Base-by-base conservation (phyloP, 2,329 filamentous ascomycete genomes). In the Cordyceps javanica region DNA sequence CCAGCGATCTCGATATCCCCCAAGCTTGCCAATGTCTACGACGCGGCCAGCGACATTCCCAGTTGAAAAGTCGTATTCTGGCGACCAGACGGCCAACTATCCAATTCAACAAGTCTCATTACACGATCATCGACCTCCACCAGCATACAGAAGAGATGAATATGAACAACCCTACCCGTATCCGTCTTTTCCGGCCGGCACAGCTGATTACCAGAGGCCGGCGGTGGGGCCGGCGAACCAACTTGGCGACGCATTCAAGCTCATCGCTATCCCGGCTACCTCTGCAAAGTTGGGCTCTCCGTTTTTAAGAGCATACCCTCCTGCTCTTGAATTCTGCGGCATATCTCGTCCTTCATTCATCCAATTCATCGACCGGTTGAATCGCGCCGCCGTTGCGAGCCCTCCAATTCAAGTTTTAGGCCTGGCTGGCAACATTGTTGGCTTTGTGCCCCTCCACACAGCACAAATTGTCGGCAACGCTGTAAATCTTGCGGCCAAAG, bases 251-350 rank as follows among this genome's bases (percentile, higher is more conserved):
- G n/a, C 38, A 2, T 44, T 32, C 41, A 65, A 59, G 32, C 58
- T 60, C 16, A 58, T 65, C 50, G 61, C 60, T 7, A 62, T 65
- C 26, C 63, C 62, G 23, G 60, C 63, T 6, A 61, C 60, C 25
- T 51, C 50, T n/a, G n/a, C 55, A 16, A 50, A 50, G 19, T 50
- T 62, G 3, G 63, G 63, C 16, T 62, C 61, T 0, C 63, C 63
- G 5, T 65, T 62, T 39, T 50, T 65, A 11, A 49, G 63, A 19
- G 61, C 63, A 8, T 65, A 63, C 32, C 60, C 63, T 0, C 48
- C 60, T 2, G 52, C 21, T 16, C 63, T 65, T 13, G 36, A 44
- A 16, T 13, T 21, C 3, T 58, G 57, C 42, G 57, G 58, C 28
- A 58, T 65, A n/a, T 28, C 57, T 11, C 61, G 57, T 3, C 51